Base-by-base conservation (phyloP, 2,329 filamentous ascomycete genomes). In the Botrytis tulipae region DNA sequence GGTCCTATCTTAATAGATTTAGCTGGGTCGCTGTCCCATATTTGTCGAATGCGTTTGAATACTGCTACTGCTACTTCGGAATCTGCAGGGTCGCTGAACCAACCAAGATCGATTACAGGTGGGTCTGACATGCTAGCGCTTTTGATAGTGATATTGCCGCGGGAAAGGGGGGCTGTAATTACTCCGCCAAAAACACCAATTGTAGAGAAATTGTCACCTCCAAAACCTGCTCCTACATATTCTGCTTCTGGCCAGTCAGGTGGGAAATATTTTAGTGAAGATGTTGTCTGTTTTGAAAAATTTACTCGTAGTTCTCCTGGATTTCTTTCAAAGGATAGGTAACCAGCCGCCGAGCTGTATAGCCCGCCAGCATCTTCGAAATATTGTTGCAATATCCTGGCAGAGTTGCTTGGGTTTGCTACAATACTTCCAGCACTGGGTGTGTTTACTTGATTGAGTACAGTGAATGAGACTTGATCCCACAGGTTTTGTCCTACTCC, bases 401-500 rank as follows among this genome's bases (percentile, higher is more conserved):
- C 37, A 46, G 35, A 51, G 8, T 44, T 48, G 20, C 37, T 25
- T 4, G n/a, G 32, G 22, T 71, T 32, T 18, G 69, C 44, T 29
- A 65, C 35, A 29, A 71, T 71, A 18, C 69, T 71, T 29, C 57
- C 59, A 29, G 69, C 59, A 48, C 32, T 75, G 6, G 40, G 25
- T 18, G 69, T 60, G 29, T 73, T 72, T 20, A 76, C 70, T 61
- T 65, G 61, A 16, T 74, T 74, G 16, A 48, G 35, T n/a, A 61
- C 65, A 25, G 68, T 46, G 48, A 75, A 73, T n/a, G 76, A 76
- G 1, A 61, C 18, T 68, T 70, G 71, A n/a, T 73, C 71, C n/a
- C 44, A 69, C 16, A 88, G 82, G 72, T 85, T 84, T 75, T 86
- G 81, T 6, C 86, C 87, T 1, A 88, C 86, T 2, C 86, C 86